Evolutionary conservation across 345 rosid genomes (phyloP), one percentile per base, ranked within the genome.

Genomic region (Pelargonium nanum): DNA sequence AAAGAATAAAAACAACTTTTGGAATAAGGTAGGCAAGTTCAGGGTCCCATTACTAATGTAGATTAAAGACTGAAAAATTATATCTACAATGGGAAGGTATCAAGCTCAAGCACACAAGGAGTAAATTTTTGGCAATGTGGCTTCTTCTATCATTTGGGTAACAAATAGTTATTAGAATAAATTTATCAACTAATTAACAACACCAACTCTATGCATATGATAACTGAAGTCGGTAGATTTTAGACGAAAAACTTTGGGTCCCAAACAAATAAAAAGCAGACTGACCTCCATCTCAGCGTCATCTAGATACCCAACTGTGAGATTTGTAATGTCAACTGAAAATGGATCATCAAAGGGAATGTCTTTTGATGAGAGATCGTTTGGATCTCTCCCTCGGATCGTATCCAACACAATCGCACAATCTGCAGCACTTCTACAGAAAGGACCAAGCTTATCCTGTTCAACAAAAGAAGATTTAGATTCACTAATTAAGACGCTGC

Each of bases 221-320:
- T 5, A 34, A 34, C 12, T 34, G 13, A 34, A 15, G 45, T 34
- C 45, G 13, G n/a, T 34, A 5, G 13, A 34, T 34, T 34, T 34
- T 22, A 4, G 60, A 20, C 65, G 22, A 58, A 20, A 16, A 50
- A 44, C 8, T 58, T 22, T 5, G 7, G 45, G 58, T 48, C 57
- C n/a, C 48, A 50, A 30, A 9, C 8, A 58, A 52, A 32, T 22
- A 51, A 26, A 13, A 53, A 52, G 24, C 53, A 19, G 45, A 61
- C 74, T 70, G 52, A 91, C 97, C 94, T 84, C 91, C 88, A 77
- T 88, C 72, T 88, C 94, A 22, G 96, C 91, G 72, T 88, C 96
- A 59, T 88, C 84, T 48, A 81, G 76, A 70, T 85, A 91, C 32
- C 97, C 96, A 70, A 88, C 94, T 2, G 82, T 86, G 59, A 91